Evolutionary conservation across 2,329 filamentous ascomycete genomes (phyloP).

Genomic region (Botrytis pseudocinerea): DNA sequence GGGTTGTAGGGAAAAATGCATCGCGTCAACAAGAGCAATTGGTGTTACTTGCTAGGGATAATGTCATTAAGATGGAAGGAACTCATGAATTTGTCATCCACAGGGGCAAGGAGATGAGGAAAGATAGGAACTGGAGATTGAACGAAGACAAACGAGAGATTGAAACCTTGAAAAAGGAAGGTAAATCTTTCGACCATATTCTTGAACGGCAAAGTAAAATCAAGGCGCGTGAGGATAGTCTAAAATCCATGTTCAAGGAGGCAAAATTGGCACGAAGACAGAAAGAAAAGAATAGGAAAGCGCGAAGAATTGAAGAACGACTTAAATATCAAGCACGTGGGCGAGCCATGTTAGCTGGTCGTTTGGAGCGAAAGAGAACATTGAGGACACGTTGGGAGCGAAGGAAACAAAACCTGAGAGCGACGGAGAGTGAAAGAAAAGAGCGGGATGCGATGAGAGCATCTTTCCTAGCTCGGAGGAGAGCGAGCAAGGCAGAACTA

Average conservation of each 20-base stretch:
- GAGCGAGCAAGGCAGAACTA: not conserved
- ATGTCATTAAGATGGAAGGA: not conserved
- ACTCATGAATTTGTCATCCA: not conserved
- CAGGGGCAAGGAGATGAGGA: not conserved
- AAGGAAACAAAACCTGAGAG: not conserved
- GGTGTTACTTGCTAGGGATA: not conserved
- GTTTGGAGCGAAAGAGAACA: not conserved
- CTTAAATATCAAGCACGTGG: not conserved
- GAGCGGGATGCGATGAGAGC: not conserved
- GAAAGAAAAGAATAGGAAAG: not conserved
- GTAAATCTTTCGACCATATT: not conserved
- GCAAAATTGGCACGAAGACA: not conserved
- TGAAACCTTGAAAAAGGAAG: not conserved
- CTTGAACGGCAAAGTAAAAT: not conserved
- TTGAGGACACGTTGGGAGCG: not conserved
- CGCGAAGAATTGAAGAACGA: not conserved
- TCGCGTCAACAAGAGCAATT: not conserved
- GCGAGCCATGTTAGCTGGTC: not conserved
- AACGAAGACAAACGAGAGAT: not conserved
- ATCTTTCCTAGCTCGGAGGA: not conserved
- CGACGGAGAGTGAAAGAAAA: not conserved
- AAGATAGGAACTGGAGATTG: not conserved
- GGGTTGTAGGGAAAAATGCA: not conserved
- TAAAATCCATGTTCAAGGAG: not conserved
- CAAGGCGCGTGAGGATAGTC: not conserved